A percentile compares a stretch with the other conserved stretches of the same genome.
phyloP scores from a whole-genome alignment of 1,139 yeast species.

The Pichia sp. region DNA sequence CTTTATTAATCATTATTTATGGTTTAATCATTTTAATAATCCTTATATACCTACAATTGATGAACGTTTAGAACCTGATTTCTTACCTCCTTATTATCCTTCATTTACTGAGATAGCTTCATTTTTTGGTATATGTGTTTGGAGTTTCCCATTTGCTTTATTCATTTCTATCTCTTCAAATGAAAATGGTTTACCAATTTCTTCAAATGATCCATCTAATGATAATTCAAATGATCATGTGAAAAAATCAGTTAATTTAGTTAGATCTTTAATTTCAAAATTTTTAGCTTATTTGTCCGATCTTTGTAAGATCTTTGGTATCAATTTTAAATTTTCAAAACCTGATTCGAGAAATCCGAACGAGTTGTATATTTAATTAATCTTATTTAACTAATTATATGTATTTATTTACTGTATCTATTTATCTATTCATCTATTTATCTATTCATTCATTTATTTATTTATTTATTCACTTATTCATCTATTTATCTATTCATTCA shows the following conservation, averaged over 20 bases:
- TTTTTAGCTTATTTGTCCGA: conserved; percentile 3
- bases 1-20: conserved; percentile 71
- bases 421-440: too few relatives aligned
- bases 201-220: not conserved
- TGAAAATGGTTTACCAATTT: conserved; percentile 71
- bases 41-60: conserved; percentile 56
- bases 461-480: too few relatives aligned
- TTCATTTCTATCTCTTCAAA: conserved; percentile 91
- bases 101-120: conserved; percentile 86
- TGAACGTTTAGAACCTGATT: conserved; percentile 50
- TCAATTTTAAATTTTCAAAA: conserved; percentile 13
- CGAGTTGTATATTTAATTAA: conserved; percentile 13
- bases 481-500: too few relatives aligned
- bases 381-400: not conserved
- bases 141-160: conserved; percentile 91
- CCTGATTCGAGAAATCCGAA: conserved; percentile 16
- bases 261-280: conserved; percentile 9
- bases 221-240: conserved; percentile 2
- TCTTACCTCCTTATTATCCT: conserved; percentile 65
- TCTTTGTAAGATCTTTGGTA: conserved; percentile 8
- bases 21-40: conserved; percentile 84
- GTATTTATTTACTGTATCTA: not conserved
- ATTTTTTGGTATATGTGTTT: conserved; percentile 85
- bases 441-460: too few relatives aligned
- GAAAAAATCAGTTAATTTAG: conserved; percentile 12